These are phyloP conservation scores for Sphaerulina populicola DNA, from an alignment of 2,329 filamentous ascomycete species.

Conservation along the genomic window DNA sequence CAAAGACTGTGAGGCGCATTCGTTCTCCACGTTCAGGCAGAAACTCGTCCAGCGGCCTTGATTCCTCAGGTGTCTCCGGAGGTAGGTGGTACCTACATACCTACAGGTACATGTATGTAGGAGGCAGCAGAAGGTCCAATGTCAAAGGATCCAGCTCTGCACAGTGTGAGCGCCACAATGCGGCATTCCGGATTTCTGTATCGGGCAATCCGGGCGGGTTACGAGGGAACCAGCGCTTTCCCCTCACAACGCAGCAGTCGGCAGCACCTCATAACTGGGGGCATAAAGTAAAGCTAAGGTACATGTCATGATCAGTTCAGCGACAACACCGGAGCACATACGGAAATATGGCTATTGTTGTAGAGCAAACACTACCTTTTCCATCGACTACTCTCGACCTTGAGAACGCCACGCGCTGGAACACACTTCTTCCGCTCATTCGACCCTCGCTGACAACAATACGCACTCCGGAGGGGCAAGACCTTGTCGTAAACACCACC, in stretches of 20 bases:
- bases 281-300: too few relatives aligned
- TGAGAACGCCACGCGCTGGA: slow-evolving; percentile 29
- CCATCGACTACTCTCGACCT: slow-evolving; percentile 24
- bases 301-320: too few relatives aligned
- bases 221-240: slow-evolving; percentile 1
- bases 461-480: slow-evolving; percentile 26
- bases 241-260: slow-evolving; percentile 3
- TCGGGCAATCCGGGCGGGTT: slow-evolving; percentile 3
- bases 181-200: neutral
- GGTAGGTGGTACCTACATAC: neutral
- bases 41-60: neutral
- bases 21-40: neutral
- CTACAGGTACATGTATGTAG: too few relatives aligned
- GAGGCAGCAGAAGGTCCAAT: neutral
- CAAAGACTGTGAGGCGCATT: neutral
- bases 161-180: too few relatives aligned
- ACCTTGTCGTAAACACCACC: slow-evolving; percentile 28
- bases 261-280: too few relatives aligned
- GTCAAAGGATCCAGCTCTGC: too few relatives aligned
- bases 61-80: neutral
- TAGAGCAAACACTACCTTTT: slow-evolving; percentile 33
- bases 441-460: slow-evolving; percentile 27
- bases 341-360: slow-evolving; percentile 31
- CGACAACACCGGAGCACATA: neutral
- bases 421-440: slow-evolving; percentile 30